These are phyloP conservation scores for Pisolithus microcarpus DNA, from an alignment of 768 basidiomycete species.

Conservation along the genomic window DNA sequence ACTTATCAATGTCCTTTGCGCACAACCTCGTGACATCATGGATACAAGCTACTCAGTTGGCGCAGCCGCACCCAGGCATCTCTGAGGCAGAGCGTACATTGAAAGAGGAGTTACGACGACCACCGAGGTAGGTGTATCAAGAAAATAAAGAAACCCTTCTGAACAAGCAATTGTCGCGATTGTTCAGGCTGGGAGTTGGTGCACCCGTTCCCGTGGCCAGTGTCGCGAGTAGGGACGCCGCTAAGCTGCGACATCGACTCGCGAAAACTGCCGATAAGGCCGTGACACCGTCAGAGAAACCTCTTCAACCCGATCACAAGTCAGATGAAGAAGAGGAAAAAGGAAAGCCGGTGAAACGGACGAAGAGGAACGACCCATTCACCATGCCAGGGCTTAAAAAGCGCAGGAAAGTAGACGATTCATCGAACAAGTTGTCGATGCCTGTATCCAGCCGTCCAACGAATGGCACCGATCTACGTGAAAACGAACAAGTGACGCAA, in stretches of 20 bases:
- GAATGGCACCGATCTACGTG: not conserved
- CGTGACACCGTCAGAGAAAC: slow-evolving; percentile 31
- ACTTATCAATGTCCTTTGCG: slow-evolving; percentile 71
- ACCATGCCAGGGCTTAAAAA: slow-evolving; percentile 29
- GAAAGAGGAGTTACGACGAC: slow-evolving; percentile 59
- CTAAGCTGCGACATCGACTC: slow-evolving; percentile 56
- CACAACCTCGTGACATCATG: slow-evolving; percentile 71
- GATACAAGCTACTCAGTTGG: slow-evolving; percentile 51
- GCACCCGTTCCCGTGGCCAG: slow-evolving; percentile 49
- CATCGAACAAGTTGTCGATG: not conserved
- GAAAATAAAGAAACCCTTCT: not conserved
- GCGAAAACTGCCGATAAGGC: slow-evolving; percentile 45
- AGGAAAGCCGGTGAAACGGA: slow-evolving; percentile 53
- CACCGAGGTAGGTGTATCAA: slow-evolving; percentile 47
- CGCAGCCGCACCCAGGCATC: slow-evolving; percentile 26
- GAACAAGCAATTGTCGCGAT: slow-evolving; percentile 3
- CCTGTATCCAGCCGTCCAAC: not conserved
- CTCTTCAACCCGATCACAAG: slow-evolving; percentile 16
- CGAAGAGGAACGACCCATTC: slow-evolving; percentile 54
- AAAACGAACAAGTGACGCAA: not conserved
- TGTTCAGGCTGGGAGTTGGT: slow-evolving; percentile 65
- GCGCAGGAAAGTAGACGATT: slow-evolving; percentile 36
- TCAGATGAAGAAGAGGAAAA: slow-evolving; percentile 50
- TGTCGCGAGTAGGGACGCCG: slow-evolving; percentile 44
- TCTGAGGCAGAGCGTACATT: slow-evolving; percentile 46